These are phyloP conservation scores for Xylaria castorea DNA, from an alignment of 495 filamentous ascomycete species.

Conservation along the genomic window DNA sequence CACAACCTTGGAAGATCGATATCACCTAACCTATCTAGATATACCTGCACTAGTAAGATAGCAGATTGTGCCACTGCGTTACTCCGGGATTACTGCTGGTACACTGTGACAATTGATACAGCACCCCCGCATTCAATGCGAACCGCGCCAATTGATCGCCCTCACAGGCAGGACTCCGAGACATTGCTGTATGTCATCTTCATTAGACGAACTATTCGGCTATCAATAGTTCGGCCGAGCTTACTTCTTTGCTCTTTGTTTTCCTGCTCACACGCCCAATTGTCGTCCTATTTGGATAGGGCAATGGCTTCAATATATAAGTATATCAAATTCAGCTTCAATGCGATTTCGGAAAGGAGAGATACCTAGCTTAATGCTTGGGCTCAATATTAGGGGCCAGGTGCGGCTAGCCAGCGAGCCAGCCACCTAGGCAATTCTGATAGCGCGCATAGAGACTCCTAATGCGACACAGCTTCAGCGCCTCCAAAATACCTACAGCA, in stretches of 20 bases:
- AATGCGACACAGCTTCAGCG: neutral
- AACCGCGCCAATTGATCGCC: neutral
- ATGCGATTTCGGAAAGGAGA: neutral
- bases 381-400: neutral
- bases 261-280: neutral
- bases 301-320: neutral
- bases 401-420: neutral
- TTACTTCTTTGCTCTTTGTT: neutral
- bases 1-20: neutral
- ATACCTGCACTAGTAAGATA: no score
- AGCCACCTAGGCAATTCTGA: neutral
- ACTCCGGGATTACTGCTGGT: neutral
- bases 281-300: neutral
- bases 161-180: neutral
- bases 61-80: neutral
- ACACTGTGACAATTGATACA: neutral
- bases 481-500: neutral
- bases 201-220: slow-evolving; percentile 12
- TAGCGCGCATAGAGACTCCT: neutral
- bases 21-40: neutral
- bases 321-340: neutral
- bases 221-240: neutral
- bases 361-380: neutral
- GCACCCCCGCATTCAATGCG: neutral
- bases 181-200: neutral